Conservation (phyloP, 495 filamentous ascomycete genomes). For the Trichoderma virens region DNA sequence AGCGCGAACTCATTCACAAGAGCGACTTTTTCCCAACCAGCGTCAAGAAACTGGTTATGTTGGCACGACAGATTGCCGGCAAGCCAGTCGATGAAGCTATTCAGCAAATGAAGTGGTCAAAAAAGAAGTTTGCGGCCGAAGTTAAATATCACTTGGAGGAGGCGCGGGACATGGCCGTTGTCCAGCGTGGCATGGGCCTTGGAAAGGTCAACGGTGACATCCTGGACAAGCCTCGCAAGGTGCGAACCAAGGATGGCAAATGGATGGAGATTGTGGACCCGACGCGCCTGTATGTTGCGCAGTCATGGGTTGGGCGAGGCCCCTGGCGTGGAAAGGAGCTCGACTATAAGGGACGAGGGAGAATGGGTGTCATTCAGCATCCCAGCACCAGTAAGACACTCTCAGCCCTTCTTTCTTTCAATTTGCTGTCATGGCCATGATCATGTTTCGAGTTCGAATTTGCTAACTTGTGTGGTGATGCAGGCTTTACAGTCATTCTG, state of each 20-base stretch:
- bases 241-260: conserved; percentile 49
- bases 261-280: conserved; percentile 58
- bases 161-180: conserved; percentile 70
- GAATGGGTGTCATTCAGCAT: conserved; percentile 49
- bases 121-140: conserved; percentile 85
- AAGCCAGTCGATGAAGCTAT: conserved; percentile 91
- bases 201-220: conserved; percentile 30
- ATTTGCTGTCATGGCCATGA: neutral
- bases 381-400: conserved; percentile 60
- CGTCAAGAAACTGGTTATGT: conserved; percentile 75
- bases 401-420: neutral
- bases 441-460: neutral
- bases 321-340: conserved; percentile 38
- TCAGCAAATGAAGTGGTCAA: conserved; percentile 87
- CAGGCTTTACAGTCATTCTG: conserved; percentile 70
- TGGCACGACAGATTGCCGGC: conserved; percentile 81
- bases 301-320: conserved; percentile 87
- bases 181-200: conserved; percentile 78
- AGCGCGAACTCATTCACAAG: conserved; percentile 57
- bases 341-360: conserved; percentile 64
- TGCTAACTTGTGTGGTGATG: conserved; percentile 8
- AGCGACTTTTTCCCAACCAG: conserved; percentile 67
- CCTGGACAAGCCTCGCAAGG: conserved; percentile 26
- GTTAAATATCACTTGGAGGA: conserved; percentile 67
- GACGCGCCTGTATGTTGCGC: conserved; percentile 71